A percentile compares a stretch with the other conserved stretches of the same genome.
phyloP scores from a whole-genome alignment of 2,329 filamentous ascomycete genomes.

The Trichoderma atrobrunneum region DNA sequence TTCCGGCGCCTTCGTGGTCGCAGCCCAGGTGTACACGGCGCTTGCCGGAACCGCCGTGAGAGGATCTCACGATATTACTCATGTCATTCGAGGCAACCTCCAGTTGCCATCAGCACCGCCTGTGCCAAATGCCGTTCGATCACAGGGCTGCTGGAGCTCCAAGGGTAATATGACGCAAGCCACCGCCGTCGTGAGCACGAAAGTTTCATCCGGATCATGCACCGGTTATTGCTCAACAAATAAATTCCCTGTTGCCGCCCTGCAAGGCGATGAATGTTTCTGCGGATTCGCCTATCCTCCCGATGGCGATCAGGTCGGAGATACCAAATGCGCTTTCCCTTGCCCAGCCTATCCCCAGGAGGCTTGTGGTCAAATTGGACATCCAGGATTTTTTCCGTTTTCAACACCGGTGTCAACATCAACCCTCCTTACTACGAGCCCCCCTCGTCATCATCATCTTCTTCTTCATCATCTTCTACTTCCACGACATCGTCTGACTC shows the following conservation, averaged over 20 bases:
- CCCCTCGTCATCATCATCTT: constrained; percentile 21
- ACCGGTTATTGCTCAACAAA: constrained; percentile 34
- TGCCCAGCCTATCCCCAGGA: constrained; percentile 64
- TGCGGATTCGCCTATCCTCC: constrained; percentile 71
- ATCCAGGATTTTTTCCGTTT: constrained; percentile 39
- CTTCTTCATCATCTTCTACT: constrained; percentile 22
- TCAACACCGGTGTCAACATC: constrained; percentile 49
- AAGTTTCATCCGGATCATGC: constrained; percentile 43
- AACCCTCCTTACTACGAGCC: constrained; percentile 30
- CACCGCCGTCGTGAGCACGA: constrained; percentile 20
- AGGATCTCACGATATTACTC: not conserved
- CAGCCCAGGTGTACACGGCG: constrained; percentile 27
- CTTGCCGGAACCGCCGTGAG: constrained; percentile 21
- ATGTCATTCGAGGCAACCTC: constrained; percentile 26
- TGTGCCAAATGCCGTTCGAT: constrained; percentile 36
- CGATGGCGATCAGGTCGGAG: constrained; percentile 49
- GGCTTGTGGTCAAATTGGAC: constrained; percentile 52
- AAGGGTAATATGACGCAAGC: constrained; percentile 38
- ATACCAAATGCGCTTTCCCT: constrained; percentile 59
- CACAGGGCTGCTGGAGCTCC: constrained; percentile 52
- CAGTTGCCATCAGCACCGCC: constrained; percentile 41
- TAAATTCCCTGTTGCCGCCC: constrained; percentile 54
- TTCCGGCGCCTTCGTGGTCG: constrained; percentile 30
- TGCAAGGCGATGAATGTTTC: constrained; percentile 64
- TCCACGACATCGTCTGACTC: not conserved